Evolutionary conservation across 2,329 filamentous ascomycete species (phyloP).

Genomic region (Aschersonia sp.): DNA sequence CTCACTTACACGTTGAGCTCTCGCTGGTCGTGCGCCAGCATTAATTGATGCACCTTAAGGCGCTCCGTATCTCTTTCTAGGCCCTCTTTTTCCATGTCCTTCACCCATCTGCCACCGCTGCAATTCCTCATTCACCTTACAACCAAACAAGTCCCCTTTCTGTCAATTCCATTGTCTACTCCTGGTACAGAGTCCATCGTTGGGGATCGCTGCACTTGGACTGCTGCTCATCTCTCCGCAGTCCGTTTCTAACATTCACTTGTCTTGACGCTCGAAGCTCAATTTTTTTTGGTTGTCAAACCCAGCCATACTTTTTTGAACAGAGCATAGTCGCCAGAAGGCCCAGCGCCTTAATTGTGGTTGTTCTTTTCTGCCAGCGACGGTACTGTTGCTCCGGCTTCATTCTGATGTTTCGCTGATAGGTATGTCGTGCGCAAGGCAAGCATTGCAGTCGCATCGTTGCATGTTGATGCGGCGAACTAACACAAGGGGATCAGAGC

Average conservation of each 20-base stretch:
- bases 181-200: not conserved
- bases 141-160: not conserved
- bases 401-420: too few relatives aligned
- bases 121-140: not conserved
- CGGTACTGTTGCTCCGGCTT: too few relatives aligned
- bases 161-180: not conserved
- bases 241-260: not conserved
- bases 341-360: too few relatives aligned
- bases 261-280: not conserved
- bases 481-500: too few relatives aligned
- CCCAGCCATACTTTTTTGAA: not conserved
- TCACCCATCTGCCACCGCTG: not conserved
- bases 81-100: not conserved
- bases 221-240: not conserved
- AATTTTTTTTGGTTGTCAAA: not conserved
- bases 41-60: too few relatives aligned
- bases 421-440: too few relatives aligned
- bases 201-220: not conserved
- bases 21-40: not conserved
- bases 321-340: too few relatives aligned
- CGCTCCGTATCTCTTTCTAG: not conserved
- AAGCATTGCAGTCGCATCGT: too few relatives aligned
- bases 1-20: not conserved
- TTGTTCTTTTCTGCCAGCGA: too few relatives aligned
- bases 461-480: too few relatives aligned